Conservation (phyloP, 257 asterid genomes). For the Gynochthodes officinalis region DNA sequence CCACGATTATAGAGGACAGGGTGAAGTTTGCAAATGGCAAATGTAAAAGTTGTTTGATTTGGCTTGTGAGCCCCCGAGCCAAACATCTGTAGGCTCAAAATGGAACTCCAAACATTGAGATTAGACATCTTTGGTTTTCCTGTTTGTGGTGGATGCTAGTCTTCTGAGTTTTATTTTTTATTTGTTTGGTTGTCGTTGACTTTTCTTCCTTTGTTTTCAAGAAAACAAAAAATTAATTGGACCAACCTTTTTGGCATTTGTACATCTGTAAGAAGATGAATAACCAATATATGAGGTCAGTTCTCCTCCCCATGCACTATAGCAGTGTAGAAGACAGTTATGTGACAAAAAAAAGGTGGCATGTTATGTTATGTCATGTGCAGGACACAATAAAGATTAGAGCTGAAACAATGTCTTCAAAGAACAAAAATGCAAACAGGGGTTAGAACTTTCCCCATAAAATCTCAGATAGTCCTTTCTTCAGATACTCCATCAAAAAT, state of each 20-base stretch:
- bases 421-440: background rate
- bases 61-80: background rate
- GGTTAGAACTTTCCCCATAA: background rate
- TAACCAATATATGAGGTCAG: background rate
- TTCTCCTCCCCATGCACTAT: background rate
- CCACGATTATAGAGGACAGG: background rate
- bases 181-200: background rate
- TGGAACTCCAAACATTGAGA: background rate
- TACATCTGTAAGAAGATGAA: background rate
- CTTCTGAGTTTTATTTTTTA: background rate
- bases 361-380: background rate
- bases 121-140: background rate
- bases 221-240: background rate
- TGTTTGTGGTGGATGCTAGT: background rate
- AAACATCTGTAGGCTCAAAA: background rate
- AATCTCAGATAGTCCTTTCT: background rate
- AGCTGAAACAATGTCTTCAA: background rate
- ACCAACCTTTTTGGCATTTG: background rate
- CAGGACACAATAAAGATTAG: background rate
- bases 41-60: background rate
- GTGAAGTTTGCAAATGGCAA: background rate
- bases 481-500: background rate
- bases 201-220: background rate
- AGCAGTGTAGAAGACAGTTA: background rate
- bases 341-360: background rate